phyloP scores from a whole-genome alignment of 2,329 filamentous ascomycete species.

The Aspergillus neoniger region DNA sequence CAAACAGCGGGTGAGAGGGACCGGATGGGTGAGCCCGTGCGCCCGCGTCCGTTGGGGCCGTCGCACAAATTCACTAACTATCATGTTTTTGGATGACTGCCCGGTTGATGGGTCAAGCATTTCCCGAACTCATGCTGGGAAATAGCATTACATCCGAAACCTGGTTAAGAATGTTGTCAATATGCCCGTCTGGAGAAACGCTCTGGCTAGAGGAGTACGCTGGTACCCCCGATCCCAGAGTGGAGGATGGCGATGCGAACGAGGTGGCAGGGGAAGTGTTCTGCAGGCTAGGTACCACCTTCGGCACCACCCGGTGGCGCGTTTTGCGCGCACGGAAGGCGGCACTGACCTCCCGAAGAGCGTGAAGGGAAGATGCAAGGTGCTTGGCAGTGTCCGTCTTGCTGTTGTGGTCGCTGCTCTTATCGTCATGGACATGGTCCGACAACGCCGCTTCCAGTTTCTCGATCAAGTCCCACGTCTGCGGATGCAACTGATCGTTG shows the following conservation, averaged over 20 bases:
- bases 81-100: neutral
- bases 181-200: constrained; percentile 23
- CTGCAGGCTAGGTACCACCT: constrained; percentile 3
- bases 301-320: constrained; percentile 11
- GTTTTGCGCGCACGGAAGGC: constrained; percentile 26
- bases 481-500: constrained; percentile 25
- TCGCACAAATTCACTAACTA: constrained; percentile 1
- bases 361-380: constrained; percentile 35
- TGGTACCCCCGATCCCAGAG: constrained; percentile 5
- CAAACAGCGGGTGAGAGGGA: neutral
- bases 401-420: constrained; percentile 24
- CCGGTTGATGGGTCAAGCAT: constrained; percentile 7
- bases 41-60: neutral
- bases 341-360: constrained; percentile 35
- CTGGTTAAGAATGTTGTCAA: constrained; percentile 35
- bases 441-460: constrained; percentile 32
- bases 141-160: constrained; percentile 42
- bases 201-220: constrained; percentile 13
- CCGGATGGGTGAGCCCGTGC: neutral
- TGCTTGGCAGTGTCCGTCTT: constrained; percentile 39
- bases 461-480: constrained; percentile 32
- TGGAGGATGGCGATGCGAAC: constrained; percentile 14
- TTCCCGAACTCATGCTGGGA: constrained; percentile 31
- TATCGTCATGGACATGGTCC: constrained; percentile 36
- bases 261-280: constrained; percentile 15